Evolutionary conservation across 1,284 basidiomycete genomes (phyloP).

Genomic region (Earliella scabrosa): DNA sequence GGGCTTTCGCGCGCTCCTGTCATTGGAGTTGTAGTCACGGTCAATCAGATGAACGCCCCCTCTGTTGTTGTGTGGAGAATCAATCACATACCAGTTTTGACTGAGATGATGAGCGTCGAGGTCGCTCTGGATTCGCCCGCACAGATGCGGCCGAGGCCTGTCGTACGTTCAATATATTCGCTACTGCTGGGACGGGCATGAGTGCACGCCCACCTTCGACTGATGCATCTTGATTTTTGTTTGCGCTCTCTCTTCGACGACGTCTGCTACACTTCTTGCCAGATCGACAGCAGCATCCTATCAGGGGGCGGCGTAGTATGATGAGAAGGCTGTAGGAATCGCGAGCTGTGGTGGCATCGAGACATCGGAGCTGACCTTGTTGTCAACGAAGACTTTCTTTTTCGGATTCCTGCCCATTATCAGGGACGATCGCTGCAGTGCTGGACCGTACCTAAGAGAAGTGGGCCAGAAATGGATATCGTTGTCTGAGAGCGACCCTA

Average conservation of each 20-base stretch:
- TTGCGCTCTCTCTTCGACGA: slow-evolving; percentile 29
- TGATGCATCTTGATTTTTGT: slow-evolving; percentile 26
- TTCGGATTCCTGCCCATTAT: slow-evolving; percentile 21
- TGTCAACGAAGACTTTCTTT: slow-evolving; percentile 26
- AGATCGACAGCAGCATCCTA: slow-evolving; percentile 34
- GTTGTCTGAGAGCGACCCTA: slow-evolving; percentile 11
- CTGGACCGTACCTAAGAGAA: slow-evolving; percentile 1
- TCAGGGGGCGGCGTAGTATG: not conserved
- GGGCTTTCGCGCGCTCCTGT: slow-evolving; percentile 35
- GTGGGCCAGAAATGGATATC: not conserved
- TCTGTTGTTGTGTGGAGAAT: not conserved
- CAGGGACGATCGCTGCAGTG: not conserved
- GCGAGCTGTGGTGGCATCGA: not conserved
- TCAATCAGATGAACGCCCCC: not conserved
- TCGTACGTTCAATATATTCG: not conserved
- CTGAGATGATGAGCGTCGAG: slow-evolving; percentile 9
- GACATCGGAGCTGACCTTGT: slow-evolving; percentile 21
- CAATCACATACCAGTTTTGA: slow-evolving; percentile 28
- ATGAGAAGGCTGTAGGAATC: slow-evolving; percentile 1
- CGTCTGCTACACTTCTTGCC: slow-evolving; percentile 27
- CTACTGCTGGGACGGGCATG: slow-evolving; percentile 12
- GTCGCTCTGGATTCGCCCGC: slow-evolving; percentile 6
- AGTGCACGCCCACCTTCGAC: slow-evolving; percentile 25
- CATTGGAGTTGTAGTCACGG: not conserved
- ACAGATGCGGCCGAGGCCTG: slow-evolving; percentile 21